These are phyloP conservation scores for Pisolithus thermaeus DNA, from an alignment of 1,284 basidiomycete species.

Conservation along the genomic window DNA sequence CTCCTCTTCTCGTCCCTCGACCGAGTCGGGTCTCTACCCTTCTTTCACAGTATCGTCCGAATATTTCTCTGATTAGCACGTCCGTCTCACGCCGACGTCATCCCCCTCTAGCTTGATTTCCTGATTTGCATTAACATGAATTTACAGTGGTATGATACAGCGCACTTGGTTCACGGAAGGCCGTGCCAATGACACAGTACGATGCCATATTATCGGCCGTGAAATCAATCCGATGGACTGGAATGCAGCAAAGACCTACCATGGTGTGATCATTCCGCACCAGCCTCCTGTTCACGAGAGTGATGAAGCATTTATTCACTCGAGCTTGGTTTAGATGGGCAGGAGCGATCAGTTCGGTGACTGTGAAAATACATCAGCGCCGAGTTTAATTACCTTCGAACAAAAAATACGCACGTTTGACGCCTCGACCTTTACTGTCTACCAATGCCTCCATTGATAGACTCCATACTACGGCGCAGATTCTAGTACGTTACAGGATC, in stretches of 20 bases:
- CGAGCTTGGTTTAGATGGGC: slow-evolving; percentile 84
- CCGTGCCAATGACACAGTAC: slow-evolving; percentile 28
- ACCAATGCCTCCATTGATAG: slow-evolving; percentile 64
- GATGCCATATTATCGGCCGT: slow-evolving; percentile 17
- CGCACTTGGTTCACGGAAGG: slow-evolving; percentile 15
- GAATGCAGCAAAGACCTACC: slow-evolving; percentile 29
- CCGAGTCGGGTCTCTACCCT: too few relatives aligned
- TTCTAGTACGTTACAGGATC: slow-evolving; percentile 70
- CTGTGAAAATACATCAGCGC: slow-evolving; percentile 34
- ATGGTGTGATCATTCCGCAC: slow-evolving; percentile 72
- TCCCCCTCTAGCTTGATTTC: too few relatives aligned
- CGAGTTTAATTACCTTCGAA: neutral
- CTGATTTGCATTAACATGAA: too few relatives aligned
- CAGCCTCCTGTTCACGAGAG: slow-evolving; percentile 83
- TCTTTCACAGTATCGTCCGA: too few relatives aligned
- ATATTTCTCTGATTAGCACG: too few relatives aligned
- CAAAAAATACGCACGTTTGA: slow-evolving; percentile 44
- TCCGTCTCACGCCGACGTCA: too few relatives aligned
- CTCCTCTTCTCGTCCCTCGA: too few relatives aligned
- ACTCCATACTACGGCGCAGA: slow-evolving; percentile 72
- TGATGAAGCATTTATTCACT: slow-evolving; percentile 91
- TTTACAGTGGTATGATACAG: neutral
- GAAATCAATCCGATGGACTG: neutral
- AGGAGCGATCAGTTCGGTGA: slow-evolving; percentile 71
- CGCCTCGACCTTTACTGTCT: slow-evolving; percentile 45